Percentiles rank a stretch among this genome's conserved stretches.
These are phyloP conservation scores for Closterium sp. DNA, from an alignment of 139 green algal genomes.

Conservation along the genomic window DNA sequence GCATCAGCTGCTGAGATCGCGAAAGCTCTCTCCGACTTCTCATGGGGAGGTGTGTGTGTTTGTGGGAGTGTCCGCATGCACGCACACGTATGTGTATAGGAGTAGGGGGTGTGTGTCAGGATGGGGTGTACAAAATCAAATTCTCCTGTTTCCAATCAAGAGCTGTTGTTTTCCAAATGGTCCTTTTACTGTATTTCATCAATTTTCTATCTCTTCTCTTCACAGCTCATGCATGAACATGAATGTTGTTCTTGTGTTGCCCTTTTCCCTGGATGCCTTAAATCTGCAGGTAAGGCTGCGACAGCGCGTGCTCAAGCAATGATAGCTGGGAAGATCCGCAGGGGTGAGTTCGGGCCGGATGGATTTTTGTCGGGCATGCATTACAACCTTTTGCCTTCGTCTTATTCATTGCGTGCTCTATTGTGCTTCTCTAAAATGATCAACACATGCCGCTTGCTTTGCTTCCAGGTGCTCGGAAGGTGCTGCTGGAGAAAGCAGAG, in stretches of 20 bases:
- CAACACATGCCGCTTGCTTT: not conserved
- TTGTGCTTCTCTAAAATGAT: too few species aligned
- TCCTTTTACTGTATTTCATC: too few species aligned
- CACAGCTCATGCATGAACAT: not conserved
- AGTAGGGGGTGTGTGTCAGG: too few species aligned
- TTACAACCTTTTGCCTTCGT: not conserved
- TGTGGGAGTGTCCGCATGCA: not conserved
- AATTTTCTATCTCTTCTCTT: not conserved
- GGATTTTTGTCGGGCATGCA: too few species aligned
- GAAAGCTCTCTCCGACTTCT: not conserved
- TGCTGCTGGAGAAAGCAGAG: slow-evolving; percentile 46
- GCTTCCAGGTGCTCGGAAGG: slow-evolving; percentile 19
- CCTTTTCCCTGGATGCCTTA: too few species aligned
- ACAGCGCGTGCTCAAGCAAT: slow-evolving; percentile 12
- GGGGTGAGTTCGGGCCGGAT: not conserved
- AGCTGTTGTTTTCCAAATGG: too few species aligned
- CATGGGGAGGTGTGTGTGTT: not conserved
- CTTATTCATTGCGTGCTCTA: too few species aligned
- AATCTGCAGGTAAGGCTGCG: not conserved
- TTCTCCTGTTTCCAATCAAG: too few species aligned
- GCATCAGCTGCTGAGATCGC: slow-evolving; percentile 37
- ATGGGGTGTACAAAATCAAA: too few species aligned
- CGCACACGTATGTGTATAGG: not conserved
- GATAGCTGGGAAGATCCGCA: slow-evolving; percentile 24
- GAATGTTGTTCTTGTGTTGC: too few species aligned